Evolutionary conservation across 495 filamentous ascomycete species (phyloP).

Genomic region (Tuber calosporum): DNA sequence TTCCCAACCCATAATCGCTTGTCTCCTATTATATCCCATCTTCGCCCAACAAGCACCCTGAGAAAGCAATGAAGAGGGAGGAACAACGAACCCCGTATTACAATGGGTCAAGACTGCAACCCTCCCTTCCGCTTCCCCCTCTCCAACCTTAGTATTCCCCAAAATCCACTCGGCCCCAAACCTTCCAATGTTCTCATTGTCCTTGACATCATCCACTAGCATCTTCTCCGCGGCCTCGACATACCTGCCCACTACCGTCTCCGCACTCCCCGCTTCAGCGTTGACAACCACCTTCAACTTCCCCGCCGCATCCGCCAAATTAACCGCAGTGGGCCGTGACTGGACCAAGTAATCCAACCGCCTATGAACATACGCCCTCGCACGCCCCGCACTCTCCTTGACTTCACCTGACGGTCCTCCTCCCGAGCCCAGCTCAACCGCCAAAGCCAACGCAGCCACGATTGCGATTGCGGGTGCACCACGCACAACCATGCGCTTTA

Average conservation of each 20-base stretch:
- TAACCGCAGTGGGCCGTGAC: conserved; percentile 88
- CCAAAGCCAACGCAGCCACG: conserved; percentile 80
- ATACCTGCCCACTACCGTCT: conserved; percentile 51
- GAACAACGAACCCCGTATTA: conserved; percentile 70
- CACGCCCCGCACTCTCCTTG: conserved; percentile 49
- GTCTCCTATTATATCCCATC: not conserved
- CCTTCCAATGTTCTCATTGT: conserved; percentile 77
- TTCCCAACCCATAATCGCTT: not conserved
- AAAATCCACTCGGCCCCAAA: conserved; percentile 78
- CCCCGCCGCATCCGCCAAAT: conserved; percentile 78
- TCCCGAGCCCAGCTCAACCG: conserved; percentile 55
- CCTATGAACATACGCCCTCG: conserved; percentile 58
- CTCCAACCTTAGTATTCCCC: conserved; percentile 43
- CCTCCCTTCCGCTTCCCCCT: conserved; percentile 44
- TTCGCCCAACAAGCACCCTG: not conserved
- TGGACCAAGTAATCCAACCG: conserved; percentile 75
- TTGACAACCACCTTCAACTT: conserved; percentile 61
- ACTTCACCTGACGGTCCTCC: not conserved
- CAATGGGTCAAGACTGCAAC: conserved; percentile 85
- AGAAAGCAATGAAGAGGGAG: not conserved
- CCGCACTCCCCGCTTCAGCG: conserved; percentile 37
- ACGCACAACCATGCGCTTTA: conserved; percentile 86
- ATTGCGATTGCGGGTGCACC: conserved; percentile 96
- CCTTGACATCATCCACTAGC: conserved; percentile 74
- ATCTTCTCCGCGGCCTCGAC: conserved; percentile 75